Evolutionary conservation across 1,284 basidiomycete species (phyloP), one percentile per base, ranked within the genome.

Genomic region (Chiua sp.): DNA sequence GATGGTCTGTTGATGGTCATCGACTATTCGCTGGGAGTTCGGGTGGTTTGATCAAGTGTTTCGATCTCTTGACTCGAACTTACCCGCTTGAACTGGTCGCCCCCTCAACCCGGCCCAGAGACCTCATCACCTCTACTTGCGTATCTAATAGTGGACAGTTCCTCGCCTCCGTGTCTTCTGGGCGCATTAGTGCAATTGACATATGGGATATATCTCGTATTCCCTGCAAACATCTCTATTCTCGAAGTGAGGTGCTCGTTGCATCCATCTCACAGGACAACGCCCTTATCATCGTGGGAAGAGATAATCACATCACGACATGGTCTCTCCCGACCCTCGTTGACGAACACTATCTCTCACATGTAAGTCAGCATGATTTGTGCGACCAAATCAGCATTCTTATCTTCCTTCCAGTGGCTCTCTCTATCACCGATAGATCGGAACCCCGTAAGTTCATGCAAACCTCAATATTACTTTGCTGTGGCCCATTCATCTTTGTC

Each of bases 1-100:
- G 53, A 4, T 65, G 64, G 65, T 56, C 64, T 13, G 3, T 15
- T n/a, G 54, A 67, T 44, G 39, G 57, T 8, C 64, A 39, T 10
- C 51, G 47, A 22, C 28, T 65, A 13, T 65, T 67, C 20, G 47
- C 51, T 7, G 64, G 64, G 7, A 55, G 57, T n/a, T 20, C 51
- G 2, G 3, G 10, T 22, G 62, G 65, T 47, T 64, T 49, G 2
- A n/a, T 66, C 32, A 56, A 33, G 20, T 64, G 55, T 33, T 62
- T 61, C n/a, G 22, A 56, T 22, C 7, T 44, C 47, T n/a, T 42
- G 23, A 44, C 26, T 52, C 32, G 26, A 22, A 22, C 32, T 32
- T 32, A n/a, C 20, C 10, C 4, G 42, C n/a, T 22, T 12, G 42
- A 44, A 22, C 18, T 8, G 18, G 20, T n/a, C 26, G 26, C 26